Conservation (phyloP, 2,329 filamentous ascomycete genomes). For the Microcyclosporella mali region DNA sequence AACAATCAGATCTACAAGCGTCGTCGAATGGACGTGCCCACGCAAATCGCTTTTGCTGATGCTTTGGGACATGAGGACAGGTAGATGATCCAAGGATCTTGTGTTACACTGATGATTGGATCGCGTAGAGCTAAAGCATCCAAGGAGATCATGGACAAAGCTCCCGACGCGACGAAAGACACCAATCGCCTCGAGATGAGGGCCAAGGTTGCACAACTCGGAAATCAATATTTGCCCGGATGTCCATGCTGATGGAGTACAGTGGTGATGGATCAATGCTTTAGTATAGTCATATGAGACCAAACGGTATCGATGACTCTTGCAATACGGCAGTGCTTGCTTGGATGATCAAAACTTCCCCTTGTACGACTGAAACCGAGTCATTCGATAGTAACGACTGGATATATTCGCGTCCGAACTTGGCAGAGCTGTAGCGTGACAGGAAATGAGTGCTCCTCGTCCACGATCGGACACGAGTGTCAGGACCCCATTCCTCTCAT, state of each 20-base stretch:
- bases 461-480: too few relatives aligned
- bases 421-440: too few relatives aligned
- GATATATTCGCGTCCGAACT: constrained; percentile 21
- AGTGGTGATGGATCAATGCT: constrained; percentile 54
- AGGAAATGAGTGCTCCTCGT: too few relatives aligned
- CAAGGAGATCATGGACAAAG: constrained; percentile 32
- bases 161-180: constrained; percentile 34
- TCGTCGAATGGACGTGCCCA: constrained; percentile 33
- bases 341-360: constrained; percentile 38
- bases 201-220: constrained; percentile 21
- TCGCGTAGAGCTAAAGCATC: constrained; percentile 30
- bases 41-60: constrained; percentile 37
- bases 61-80: constrained; percentile 37
- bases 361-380: constrained; percentile 20
- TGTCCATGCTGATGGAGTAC: constrained; percentile 55
- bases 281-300: constrained; percentile 18
- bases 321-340: constrained; percentile 52
- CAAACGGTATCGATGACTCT: background rate
- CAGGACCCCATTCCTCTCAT: too few relatives aligned
- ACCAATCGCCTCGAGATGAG: constrained; percentile 38
- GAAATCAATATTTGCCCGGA: constrained; percentile 55
- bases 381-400: constrained; percentile 21
- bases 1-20: constrained; percentile 39
- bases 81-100: background rate
- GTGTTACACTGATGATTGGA: too few relatives aligned